phyloP scores from a whole-genome alignment of 164 flowering plant genomes.

The Liriodendron chinense region DNA sequence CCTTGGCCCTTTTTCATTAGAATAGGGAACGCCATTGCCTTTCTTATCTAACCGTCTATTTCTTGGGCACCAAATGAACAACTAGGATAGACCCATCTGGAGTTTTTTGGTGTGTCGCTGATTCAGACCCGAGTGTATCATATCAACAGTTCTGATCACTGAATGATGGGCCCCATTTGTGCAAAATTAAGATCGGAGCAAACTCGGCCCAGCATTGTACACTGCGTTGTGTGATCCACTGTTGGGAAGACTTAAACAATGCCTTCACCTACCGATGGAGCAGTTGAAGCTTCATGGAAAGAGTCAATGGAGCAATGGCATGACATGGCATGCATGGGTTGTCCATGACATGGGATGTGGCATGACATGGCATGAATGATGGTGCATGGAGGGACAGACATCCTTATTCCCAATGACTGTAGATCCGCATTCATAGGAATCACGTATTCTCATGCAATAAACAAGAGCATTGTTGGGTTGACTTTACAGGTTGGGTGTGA shows the following conservation, averaged over 20 bases:
- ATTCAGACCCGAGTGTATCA: too few species aligned
- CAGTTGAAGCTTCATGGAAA: background rate
- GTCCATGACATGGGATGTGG: background rate
- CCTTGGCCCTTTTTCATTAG: too few species aligned
- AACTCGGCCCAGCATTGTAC: background rate
- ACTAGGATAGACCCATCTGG: too few species aligned
- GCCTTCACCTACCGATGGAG: background rate
- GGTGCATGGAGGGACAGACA: slow-evolving; percentile 34
- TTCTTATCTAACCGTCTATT: too few species aligned
- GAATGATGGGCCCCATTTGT: background rate
- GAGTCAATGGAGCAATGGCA: background rate
- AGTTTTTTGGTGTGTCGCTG: too few species aligned
- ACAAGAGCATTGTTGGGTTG: slow-evolving; percentile 33
- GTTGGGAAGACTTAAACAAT: background rate
- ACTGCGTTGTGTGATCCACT: background rate
- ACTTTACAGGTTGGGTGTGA: slow-evolving; percentile 37
- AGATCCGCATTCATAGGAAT: slow-evolving; percentile 55
- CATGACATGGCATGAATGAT: background rate
- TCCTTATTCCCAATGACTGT: slow-evolving; percentile 37
- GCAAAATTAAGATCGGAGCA: background rate
- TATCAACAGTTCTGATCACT: background rate
- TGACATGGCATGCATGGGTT: slow-evolving; percentile 8
- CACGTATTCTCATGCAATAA: slow-evolving; percentile 43
- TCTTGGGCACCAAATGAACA: too few species aligned
- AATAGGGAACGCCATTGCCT: too few species aligned